Evolutionary conservation across 2,329 filamentous ascomycete genomes (phyloP).

Genomic region (Myrmaecium sp.): DNA sequence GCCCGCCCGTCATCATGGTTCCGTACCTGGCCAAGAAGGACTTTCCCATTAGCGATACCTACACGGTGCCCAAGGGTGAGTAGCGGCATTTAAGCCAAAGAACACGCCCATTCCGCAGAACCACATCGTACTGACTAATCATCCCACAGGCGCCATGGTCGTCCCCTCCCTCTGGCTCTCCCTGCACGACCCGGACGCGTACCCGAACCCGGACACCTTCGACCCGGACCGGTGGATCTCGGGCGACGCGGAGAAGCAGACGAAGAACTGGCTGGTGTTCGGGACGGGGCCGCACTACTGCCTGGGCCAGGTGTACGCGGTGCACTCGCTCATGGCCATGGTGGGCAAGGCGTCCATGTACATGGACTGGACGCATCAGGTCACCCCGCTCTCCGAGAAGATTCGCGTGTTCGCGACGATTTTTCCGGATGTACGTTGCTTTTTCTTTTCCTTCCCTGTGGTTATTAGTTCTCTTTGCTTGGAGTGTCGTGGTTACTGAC

Average conservation of each 20-base stretch:
- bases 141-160: slow-evolving; percentile 59
- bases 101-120: not conserved
- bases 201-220: slow-evolving; percentile 74
- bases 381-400: slow-evolving; percentile 71
- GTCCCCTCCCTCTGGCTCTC: slow-evolving; percentile 82
- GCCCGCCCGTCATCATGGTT: slow-evolving; percentile 92
- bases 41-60: slow-evolving; percentile 74
- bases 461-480: slow-evolving; percentile 1
- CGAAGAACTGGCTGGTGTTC: slow-evolving; percentile 95
- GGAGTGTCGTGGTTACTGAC: slow-evolving; percentile 7
- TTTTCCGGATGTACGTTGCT: slow-evolving; percentile 67
- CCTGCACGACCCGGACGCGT: slow-evolving; percentile 82
- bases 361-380: slow-evolving; percentile 78
- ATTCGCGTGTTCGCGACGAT: slow-evolving; percentile 98
- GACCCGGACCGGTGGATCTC: slow-evolving; percentile 84
- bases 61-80: slow-evolving; percentile 79
- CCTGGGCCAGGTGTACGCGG: slow-evolving; percentile 80
- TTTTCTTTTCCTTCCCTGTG: slow-evolving; percentile 3
- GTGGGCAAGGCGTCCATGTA: slow-evolving; percentile 77
- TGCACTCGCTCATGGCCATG: slow-evolving; percentile 75
- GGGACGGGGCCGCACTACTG: slow-evolving; percentile 95
- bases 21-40: slow-evolving; percentile 89
- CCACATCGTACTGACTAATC: slow-evolving; percentile 6
- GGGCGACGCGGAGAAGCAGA: slow-evolving; percentile 75
- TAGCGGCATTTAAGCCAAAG: slow-evolving; percentile 1